Conservation (phyloP, 106 monocot genomes). For the Cymbidium sinense region DNA sequence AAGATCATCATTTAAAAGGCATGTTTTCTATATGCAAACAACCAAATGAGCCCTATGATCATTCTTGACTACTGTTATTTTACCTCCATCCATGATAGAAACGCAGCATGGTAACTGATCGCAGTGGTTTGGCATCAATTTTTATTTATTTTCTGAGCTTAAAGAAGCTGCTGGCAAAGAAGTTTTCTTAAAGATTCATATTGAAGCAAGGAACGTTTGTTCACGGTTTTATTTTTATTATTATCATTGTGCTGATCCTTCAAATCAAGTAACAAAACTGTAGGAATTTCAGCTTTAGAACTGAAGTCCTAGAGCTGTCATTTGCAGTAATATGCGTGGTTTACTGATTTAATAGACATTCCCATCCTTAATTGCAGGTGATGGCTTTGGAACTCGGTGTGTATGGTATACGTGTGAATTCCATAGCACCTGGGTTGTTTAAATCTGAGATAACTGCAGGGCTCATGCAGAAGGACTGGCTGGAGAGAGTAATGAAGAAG, state of each 20-base stretch:
- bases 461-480: constrained; percentile 64
- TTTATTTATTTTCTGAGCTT: no score
- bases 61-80: neutral
- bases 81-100: neutral
- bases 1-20: no score
- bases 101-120: neutral
- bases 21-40: no score
- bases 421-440: constrained; percentile 79
- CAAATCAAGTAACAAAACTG: no score
- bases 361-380: constrained; percentile 17
- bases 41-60: neutral
- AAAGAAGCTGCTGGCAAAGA: no score
- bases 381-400: constrained; percentile 76
- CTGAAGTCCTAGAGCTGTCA: no score
- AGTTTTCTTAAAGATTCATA: no score
- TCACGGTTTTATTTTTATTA: no score
- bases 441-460: constrained; percentile 76
- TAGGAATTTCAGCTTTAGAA: no score
- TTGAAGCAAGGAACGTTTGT: no score
- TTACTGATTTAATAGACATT: neutral
- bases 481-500: constrained; percentile 42
- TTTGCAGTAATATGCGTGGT: neutral
- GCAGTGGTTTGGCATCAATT: no score
- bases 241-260: no score
- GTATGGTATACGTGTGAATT: constrained; percentile 61